Base-by-base conservation (phyloP, 129 eudicot species). In the Escallonia herrerae region DNA sequence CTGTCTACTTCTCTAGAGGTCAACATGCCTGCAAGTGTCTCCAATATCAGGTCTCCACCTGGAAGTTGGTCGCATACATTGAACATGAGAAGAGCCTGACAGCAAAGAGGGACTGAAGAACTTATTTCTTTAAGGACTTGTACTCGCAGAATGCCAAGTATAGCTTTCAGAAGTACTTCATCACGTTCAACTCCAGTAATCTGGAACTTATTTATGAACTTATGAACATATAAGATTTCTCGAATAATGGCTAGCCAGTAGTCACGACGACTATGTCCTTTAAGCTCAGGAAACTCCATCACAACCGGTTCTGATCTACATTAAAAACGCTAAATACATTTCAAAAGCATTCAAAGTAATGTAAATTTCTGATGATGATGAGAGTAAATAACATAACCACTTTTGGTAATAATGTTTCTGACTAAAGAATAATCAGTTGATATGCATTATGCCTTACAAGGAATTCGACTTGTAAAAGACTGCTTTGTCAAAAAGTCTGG, bases 231-330 rank as follows among this genome's bases (percentile, higher is more conserved):
- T 37, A 91, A 70, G 64, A 91, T 66, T 83, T 91, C 97, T 44
- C 82, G 87, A 57, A 91, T 82, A 74, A 91, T 81, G 51, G 91
- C 95, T 51, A 87, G 79, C 96, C 97, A 91, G 68, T 91, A 87
- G 81, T 88, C 91, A 73, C 97, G 95, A 55, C 96, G 91, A 8
- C 82, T 68, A 65, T 91, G 96, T 47, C 97, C 97, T 80, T 91
- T 91, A 42, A 91, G 87, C 86, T 91, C 96, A 4, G 97, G 97
- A 63, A 91, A 88, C 86, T 91, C 97, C 89, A 91, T 72, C 22
- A 87, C 56, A 70, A 85, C 95, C 12, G 95, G 91, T 64, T 91
- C 95, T 71, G 96, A 74, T 78, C 97, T 87, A 75, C 87, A 85
- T 22, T 44, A 62, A 62, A 76, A 60, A 40, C 60, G 74, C 66